Conservation (phyloP, 2,329 filamentous ascomycete species). For the Talaromyces marneffei region DNA sequence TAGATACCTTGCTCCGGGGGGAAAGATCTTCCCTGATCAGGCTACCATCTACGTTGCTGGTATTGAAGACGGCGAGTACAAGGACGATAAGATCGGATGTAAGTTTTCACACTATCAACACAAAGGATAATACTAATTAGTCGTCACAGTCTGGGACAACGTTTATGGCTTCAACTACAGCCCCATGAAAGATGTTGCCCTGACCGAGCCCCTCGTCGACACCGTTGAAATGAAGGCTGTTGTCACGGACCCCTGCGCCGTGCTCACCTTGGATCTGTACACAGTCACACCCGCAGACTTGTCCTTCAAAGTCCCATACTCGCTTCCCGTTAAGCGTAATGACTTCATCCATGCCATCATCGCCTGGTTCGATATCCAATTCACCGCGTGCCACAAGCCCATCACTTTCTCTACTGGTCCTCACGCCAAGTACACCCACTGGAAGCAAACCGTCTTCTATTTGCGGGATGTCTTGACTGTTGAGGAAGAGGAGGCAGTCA, state of each 20-base stretch:
- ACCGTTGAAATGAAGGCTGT: slow-evolving; percentile 97
- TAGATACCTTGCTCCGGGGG: slow-evolving; percentile 77
- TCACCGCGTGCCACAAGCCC: slow-evolving; percentile 95
- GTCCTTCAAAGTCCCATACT: slow-evolving; percentile 73
- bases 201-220: slow-evolving; percentile 94
- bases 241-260: slow-evolving; percentile 79
- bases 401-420: slow-evolving; percentile 95
- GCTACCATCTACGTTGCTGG: slow-evolving; percentile 94
- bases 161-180: slow-evolving; percentile 98
- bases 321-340: slow-evolving; percentile 69
- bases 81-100: slow-evolving; percentile 99
- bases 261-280: slow-evolving; percentile 89
- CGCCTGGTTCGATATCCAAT: slow-evolving; percentile 99
- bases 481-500: slow-evolving; percentile 74
- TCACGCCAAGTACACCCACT: slow-evolving; percentile 98
- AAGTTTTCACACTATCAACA: slow-evolving; percentile 37
- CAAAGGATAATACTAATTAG: slow-evolving; percentile 22
- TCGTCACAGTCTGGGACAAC: slow-evolving; percentile 83
- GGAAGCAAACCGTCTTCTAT: slow-evolving; percentile 99
- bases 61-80: slow-evolving; percentile 98
- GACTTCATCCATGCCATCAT: slow-evolving; percentile 97
- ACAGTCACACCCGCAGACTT: slow-evolving; percentile 79
- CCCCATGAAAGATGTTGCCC: slow-evolving; percentile 85
- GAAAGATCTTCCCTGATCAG: slow-evolving; percentile 97
- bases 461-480: slow-evolving; percentile 88